These are phyloP conservation scores for Magnusiomyces fungicola DNA, from an alignment of 1,139 yeast genomes.

Conservation along the genomic window DNA sequence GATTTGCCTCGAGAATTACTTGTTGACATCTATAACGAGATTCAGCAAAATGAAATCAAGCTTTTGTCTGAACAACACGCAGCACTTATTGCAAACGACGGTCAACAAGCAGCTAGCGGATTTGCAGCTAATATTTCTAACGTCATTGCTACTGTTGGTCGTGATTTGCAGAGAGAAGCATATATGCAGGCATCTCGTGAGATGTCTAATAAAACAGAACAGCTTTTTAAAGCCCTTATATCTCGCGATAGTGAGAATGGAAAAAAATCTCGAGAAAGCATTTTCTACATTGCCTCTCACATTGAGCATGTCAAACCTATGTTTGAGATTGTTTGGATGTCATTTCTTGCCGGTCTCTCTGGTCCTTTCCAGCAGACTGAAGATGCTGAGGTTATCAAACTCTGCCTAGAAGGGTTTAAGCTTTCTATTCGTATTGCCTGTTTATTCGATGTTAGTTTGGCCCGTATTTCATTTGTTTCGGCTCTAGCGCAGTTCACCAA, in stretches of 20 bases:
- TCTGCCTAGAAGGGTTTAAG: slow-evolving; percentile 79
- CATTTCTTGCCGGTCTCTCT: slow-evolving; percentile 85
- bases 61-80: slow-evolving; percentile 91
- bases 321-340: slow-evolving; percentile 96
- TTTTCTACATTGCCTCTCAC: slow-evolving; percentile 59
- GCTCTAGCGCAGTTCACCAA: slow-evolving; percentile 85
- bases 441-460: slow-evolving; percentile 74
- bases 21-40: slow-evolving; percentile 64
- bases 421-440: slow-evolving; percentile 78
- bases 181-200: slow-evolving; percentile 89
- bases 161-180: slow-evolving; percentile 76
- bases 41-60: slow-evolving; percentile 76
- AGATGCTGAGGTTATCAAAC: slow-evolving; percentile 62
- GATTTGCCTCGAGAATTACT: slow-evolving; percentile 74
- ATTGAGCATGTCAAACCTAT: slow-evolving; percentile 88
- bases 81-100: slow-evolving; percentile 66
- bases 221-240: slow-evolving; percentile 65
- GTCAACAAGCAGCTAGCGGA: slow-evolving; percentile 35
- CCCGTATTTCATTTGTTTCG: slow-evolving; percentile 81
- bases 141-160: slow-evolving; percentile 50
- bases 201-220: slow-evolving; percentile 84
- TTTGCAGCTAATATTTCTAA: slow-evolving; percentile 45
- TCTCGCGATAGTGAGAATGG: slow-evolving; percentile 37
- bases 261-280: slow-evolving; percentile 26
- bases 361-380: slow-evolving; percentile 89